phyloP scores from a whole-genome alignment of 192 early-diverging fungal species.

The Coemansia sp. region DNA sequence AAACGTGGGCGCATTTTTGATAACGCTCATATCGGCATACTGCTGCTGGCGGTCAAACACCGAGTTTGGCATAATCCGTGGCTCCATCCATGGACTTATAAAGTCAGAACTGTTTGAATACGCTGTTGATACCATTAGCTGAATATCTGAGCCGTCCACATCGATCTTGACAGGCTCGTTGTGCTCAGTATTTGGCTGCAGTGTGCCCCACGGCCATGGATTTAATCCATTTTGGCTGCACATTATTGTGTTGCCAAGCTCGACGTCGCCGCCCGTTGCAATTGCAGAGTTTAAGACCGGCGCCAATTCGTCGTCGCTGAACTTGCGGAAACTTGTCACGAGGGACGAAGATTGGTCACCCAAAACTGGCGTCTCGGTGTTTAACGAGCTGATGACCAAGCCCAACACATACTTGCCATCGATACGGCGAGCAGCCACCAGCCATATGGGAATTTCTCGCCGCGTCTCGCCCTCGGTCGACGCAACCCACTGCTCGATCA shows the following conservation, averaged over 20 bases:
- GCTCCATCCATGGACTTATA: conserved; percentile 31
- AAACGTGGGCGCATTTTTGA: conserved; percentile 14
- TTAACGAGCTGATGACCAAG: conserved; percentile 20
- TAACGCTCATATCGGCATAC: conserved; percentile 11
- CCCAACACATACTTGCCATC: conserved; percentile 32
- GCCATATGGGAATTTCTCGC: conserved; percentile 33
- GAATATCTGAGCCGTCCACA: neutral
- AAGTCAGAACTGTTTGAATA: conserved; percentile 9
- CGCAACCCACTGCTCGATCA: conserved; percentile 24
- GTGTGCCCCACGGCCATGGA: conserved; percentile 30
- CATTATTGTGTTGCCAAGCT: conserved; percentile 9
- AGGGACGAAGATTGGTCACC: neutral
- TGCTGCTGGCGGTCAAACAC: conserved; percentile 17
- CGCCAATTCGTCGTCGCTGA: conserved; percentile 9
- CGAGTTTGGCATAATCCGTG: conserved; percentile 18
- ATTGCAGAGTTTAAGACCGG: conserved; percentile 10
- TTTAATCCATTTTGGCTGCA: conserved; percentile 22
- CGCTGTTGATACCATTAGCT: conserved; percentile 17
- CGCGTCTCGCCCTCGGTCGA: conserved; percentile 32
- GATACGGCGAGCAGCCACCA: conserved; percentile 12
- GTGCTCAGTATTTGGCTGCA: neutral
- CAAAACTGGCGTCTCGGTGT: conserved; percentile 5
- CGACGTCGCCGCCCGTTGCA: conserved; percentile 1
- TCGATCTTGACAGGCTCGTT: conserved; percentile 12
- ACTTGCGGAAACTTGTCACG: conserved; percentile 10